These are phyloP conservation scores for Trichoderma reesei DNA, from an alignment of 495 filamentous ascomycete species.

Conservation along the genomic window DNA sequence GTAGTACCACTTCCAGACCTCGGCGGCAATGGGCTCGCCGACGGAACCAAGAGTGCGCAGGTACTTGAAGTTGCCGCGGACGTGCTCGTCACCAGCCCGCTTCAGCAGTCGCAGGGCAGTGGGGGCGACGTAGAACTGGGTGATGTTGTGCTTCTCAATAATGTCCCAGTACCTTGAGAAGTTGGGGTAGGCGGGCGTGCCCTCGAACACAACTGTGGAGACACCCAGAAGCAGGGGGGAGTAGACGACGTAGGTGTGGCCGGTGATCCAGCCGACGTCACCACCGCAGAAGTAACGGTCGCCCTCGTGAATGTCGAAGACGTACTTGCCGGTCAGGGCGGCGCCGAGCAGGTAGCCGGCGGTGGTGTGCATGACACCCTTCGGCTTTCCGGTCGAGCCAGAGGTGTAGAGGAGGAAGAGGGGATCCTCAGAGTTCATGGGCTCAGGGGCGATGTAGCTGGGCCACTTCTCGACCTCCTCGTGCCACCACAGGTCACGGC, in stretches of 20 bases:
- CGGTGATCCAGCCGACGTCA: slow-evolving; percentile 98
- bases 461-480: slow-evolving; percentile 96
- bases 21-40: slow-evolving; percentile 94
- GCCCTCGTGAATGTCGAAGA: slow-evolving; percentile 92
- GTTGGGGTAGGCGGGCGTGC: slow-evolving; percentile 92
- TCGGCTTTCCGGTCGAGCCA: slow-evolving; percentile 94
- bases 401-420: slow-evolving; percentile 98
- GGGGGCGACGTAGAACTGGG: slow-evolving; percentile 97
- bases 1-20: slow-evolving; percentile 99
- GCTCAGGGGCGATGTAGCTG: slow-evolving; percentile 74
- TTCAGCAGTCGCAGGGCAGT: slow-evolving; percentile 90
- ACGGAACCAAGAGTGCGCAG: slow-evolving; percentile 91
- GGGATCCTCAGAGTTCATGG: slow-evolving; percentile 87
- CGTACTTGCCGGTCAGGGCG: slow-evolving; percentile 91
- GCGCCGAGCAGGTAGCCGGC: slow-evolving; percentile 89
- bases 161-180: slow-evolving; percentile 99
- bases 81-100: slow-evolving; percentile 86
- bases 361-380: slow-evolving; percentile 98
- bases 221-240: slow-evolving; percentile 87
- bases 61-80: slow-evolving; percentile 79
- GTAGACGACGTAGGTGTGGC: slow-evolving; percentile 99
- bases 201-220: slow-evolving; percentile 96
- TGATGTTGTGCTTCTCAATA: slow-evolving; percentile 87
- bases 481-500: slow-evolving; percentile 95
- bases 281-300: slow-evolving; percentile 96